phyloP scores from a whole-genome alignment of 805 yeast genomes.

The Myxozyma mucilagina region DNA sequence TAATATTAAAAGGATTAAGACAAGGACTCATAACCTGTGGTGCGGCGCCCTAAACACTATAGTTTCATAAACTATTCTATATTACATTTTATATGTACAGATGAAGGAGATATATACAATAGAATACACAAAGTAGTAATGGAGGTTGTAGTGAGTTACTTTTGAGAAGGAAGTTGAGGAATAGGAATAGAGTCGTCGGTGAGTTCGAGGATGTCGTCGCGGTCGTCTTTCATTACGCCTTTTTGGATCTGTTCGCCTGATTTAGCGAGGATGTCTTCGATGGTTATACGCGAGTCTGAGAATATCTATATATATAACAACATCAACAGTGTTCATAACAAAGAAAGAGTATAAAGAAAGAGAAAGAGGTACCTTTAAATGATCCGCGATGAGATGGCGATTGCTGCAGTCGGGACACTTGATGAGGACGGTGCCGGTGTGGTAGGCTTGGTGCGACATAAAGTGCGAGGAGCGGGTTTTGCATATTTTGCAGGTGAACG shows the following conservation, averaged over 20 bases:
- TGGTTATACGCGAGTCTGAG: conserved; percentile 16
- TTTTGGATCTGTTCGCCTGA: conserved; percentile 15
- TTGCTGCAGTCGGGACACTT: conserved; percentile 90
- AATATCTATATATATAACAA: conserved; percentile 21
- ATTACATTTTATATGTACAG: background rate
- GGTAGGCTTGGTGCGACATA: conserved; percentile 91
- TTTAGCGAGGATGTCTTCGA: conserved; percentile 23
- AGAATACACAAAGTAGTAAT: background rate
- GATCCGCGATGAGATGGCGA: conserved; percentile 90
- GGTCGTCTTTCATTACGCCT: conserved; percentile 12
- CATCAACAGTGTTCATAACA: background rate
- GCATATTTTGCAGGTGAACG: conserved; percentile 91
- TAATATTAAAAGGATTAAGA: background rate
- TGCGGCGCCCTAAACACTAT: too few relatives aligned
- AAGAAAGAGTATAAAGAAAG: background rate
- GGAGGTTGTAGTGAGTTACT: background rate
- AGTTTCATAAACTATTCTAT: too few relatives aligned
- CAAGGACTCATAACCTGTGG: too few relatives aligned
- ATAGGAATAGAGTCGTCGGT: conserved; percentile 2
- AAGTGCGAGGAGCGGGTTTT: conserved; percentile 79
- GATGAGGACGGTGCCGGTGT: conserved; percentile 79
- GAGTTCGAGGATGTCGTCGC: conserved; percentile 22
- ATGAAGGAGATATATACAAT: background rate
- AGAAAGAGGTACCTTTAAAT: conserved; percentile 50
- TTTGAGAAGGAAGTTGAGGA: background rate